Percentiles rank a stretch among this genome's conserved stretches.
phyloP scores from a whole-genome alignment of 352 stramenopile genomes.

The Globisporangium cederbergense region DNA sequence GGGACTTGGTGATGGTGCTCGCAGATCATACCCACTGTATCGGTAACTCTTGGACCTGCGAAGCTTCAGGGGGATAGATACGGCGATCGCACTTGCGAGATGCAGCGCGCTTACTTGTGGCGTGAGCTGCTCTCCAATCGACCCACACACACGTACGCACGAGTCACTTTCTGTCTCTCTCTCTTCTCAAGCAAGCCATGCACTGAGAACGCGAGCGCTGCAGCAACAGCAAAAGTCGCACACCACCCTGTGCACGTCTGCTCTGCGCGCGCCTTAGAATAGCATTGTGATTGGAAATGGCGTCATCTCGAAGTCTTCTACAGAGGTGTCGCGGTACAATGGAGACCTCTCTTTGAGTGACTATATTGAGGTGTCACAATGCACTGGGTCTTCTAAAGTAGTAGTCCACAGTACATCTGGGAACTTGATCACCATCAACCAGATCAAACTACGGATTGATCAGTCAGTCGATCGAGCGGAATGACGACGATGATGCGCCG shows the following conservation, averaged over 20 bases:
- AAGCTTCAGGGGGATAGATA: background rate
- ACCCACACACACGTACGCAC: background rate
- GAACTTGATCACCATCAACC: conserved; percentile 9
- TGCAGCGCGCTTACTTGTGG: background rate
- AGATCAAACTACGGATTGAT: background rate
- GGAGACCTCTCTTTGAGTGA: too few relatives aligned
- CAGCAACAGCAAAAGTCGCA: too few relatives aligned
- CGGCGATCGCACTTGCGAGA: background rate
- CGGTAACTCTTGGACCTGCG: background rate
- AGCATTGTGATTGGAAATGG: too few relatives aligned
- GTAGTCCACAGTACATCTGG: background rate
- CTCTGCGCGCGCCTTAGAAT: background rate
- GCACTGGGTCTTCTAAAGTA: background rate
- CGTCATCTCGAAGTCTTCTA: background rate
- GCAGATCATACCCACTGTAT: conserved; percentile 4
- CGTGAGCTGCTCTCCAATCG: background rate
- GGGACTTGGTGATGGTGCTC: background rate
- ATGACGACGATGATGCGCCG: background rate
- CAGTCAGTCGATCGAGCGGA: background rate
- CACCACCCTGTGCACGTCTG: too few relatives aligned
- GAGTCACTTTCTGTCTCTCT: background rate
- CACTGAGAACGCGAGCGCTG: background rate
- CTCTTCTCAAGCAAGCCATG: background rate
- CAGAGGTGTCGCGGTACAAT: background rate
- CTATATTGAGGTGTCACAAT: background rate